Conservation (phyloP, 176 grass and related monocot genomes). For the Triticum dicoccoides region DNA sequence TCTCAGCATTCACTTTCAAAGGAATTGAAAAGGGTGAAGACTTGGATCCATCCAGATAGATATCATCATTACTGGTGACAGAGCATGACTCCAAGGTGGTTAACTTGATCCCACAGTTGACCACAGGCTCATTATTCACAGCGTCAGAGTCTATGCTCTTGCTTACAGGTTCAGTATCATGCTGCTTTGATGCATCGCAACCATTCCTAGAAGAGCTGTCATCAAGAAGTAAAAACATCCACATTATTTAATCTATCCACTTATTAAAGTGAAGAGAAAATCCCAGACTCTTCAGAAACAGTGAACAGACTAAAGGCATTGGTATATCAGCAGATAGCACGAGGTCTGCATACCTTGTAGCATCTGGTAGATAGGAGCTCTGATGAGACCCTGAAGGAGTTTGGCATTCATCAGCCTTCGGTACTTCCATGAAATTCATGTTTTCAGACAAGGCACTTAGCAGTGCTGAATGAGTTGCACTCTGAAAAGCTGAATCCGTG, state of each 20-base stretch:
- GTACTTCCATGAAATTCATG: neutral
- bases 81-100: constrained; percentile 1
- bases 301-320: neutral
- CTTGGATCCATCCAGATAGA: constrained; percentile 24
- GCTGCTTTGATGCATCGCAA: constrained; percentile 21
- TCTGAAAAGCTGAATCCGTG: neutral
- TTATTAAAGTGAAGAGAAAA: neutral
- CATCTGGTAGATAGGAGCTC: constrained; percentile 36
- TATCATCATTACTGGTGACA: constrained; percentile 6
- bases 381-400: constrained; percentile 33
- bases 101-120: neutral
- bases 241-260: neutral
- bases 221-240: neutral
- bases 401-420: constrained; percentile 22
- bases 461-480: neutral
- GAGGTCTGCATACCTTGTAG: constrained; percentile 24
- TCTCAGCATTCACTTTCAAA: constrained; percentile 1
- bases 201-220: constrained; percentile 36
- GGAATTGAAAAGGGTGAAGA: constrained; percentile 30
- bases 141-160: neutral
- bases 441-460: constrained; percentile 15
- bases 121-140: constrained; percentile 11
- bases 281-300: neutral
- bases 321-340: neutral
- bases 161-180: constrained; percentile 1